Conservation (phyloP, 2,329 filamentous ascomycete genomes). For the Calonectria hongkongensis region DNA sequence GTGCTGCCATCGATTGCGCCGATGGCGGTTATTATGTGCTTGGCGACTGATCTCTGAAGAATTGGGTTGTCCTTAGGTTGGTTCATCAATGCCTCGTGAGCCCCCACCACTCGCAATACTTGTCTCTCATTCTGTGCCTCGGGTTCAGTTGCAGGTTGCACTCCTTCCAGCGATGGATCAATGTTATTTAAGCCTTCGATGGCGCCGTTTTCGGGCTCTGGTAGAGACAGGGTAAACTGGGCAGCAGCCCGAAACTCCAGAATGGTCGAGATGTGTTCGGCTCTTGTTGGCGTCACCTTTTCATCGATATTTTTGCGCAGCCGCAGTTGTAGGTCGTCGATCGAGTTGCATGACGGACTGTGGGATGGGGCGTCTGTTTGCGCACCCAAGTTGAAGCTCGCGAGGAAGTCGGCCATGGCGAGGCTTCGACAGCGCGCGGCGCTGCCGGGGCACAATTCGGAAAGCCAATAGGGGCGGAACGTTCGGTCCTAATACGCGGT, state of each 20-base stretch:
- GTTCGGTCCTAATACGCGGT: conserved; percentile 44
- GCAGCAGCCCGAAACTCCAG: conserved; percentile 68
- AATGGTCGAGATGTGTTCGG: conserved; percentile 68
- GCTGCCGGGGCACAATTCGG: conserved; percentile 29
- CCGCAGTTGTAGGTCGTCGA: conserved; percentile 68
- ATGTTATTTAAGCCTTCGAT: conserved; percentile 57
- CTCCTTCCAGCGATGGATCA: conserved; percentile 60
- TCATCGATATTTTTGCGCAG: conserved; percentile 64
- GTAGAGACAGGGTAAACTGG: conserved; percentile 64
- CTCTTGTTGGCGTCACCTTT: conserved; percentile 68
- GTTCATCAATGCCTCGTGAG: conserved; percentile 67
- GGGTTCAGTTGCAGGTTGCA: conserved; percentile 45
- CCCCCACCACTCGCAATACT: conserved; percentile 63
- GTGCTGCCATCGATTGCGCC: conserved; percentile 67
- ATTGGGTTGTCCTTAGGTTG: conserved; percentile 69
- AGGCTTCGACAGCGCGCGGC: conserved; percentile 29
- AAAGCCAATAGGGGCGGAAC: conserved; percentile 44
- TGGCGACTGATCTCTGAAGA: conserved; percentile 69
- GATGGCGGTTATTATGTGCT: conserved; percentile 67
- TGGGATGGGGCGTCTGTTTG: conserved; percentile 48
- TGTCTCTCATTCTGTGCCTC: conserved; percentile 43
- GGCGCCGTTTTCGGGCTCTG: conserved; percentile 61
- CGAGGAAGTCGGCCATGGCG: conserved; percentile 63
- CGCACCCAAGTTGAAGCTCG: conserved; percentile 59
- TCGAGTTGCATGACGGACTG: conserved; percentile 56